Conservation (phyloP, 1,139 yeast genomes). For the Pichia sp. region DNA sequence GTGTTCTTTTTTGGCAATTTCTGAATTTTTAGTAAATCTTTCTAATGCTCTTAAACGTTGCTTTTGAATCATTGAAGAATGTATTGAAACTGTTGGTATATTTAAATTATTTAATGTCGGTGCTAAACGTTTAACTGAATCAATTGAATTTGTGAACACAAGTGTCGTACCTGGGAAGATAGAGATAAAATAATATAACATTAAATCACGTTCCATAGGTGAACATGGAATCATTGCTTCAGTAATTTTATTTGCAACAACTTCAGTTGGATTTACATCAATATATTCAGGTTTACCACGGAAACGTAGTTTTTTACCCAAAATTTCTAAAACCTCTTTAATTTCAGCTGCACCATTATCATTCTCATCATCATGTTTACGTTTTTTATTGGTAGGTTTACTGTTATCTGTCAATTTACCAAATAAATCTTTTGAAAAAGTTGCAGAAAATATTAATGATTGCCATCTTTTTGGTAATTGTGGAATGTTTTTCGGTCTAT, state of each 20-base stretch:
- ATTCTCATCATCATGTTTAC: conserved; percentile 35
- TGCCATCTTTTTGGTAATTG: conserved; percentile 52
- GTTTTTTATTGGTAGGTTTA: conserved; percentile 28
- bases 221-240: conserved; percentile 93
- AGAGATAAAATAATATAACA: conserved; percentile 77
- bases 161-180: conserved; percentile 87
- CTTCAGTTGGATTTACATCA: conserved; percentile 84
- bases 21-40: conserved; percentile 51
- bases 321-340: conserved; percentile 41
- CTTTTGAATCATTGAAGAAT: conserved; percentile 92
- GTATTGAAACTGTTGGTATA: conserved; percentile 73
- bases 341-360: conserved; percentile 37
- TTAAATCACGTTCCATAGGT: conserved; percentile 82
- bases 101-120: conserved; percentile 67
- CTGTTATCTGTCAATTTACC: conserved; percentile 53
- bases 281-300: conserved; percentile 55
- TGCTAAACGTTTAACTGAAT: conserved; percentile 79
- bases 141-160: conserved; percentile 91
- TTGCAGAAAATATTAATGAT: conserved; percentile 89
- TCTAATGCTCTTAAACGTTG: conserved; percentile 85
- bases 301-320: conserved; percentile 55
- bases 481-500: conserved; percentile 34
- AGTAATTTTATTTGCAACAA: conserved; percentile 66
- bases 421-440: conserved; percentile 80
- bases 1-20: conserved; percentile 36